These are phyloP conservation scores for Hemileccinum rubropunctum DNA, from an alignment of 768 basidiomycete genomes.

Conservation along the genomic window DNA sequence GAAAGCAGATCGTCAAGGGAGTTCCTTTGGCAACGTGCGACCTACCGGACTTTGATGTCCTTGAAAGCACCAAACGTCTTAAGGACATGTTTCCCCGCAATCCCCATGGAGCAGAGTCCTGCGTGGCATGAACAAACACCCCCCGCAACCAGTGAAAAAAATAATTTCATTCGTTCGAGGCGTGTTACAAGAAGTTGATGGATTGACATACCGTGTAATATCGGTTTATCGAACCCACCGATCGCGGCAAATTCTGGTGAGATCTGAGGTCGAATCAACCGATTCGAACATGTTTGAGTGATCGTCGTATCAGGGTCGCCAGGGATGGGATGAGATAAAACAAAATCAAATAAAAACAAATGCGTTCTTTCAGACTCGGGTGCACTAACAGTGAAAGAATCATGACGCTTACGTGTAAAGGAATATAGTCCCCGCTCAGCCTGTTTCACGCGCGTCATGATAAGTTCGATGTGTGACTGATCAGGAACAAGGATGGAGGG, in stretches of 20 bases:
- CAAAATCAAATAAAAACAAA: background rate
- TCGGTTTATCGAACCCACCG: conserved; percentile 92
- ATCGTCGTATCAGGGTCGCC: background rate
- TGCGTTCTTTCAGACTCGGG: background rate
- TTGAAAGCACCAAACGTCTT: conserved; percentile 82
- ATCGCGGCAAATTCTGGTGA: conserved; percentile 91
- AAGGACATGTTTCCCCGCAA: conserved; percentile 88
- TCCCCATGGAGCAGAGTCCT: conserved; percentile 90
- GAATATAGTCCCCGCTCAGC: conserved; percentile 89
- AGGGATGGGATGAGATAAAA: background rate
- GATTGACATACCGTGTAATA: conserved; percentile 57
- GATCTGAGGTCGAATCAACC: conserved; percentile 48
- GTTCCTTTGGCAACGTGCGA: background rate
- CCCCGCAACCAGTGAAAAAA: background rate
- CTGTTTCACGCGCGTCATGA: conserved; percentile 36
- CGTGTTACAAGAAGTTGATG: background rate
- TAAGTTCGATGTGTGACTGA: background rate
- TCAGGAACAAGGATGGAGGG: background rate
- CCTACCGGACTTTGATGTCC: conserved; percentile 93
- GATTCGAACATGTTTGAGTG: background rate
- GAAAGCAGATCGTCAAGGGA: too few relatives aligned
- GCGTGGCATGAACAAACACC: background rate
- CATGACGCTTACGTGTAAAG: conserved; percentile 64
- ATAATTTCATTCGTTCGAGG: background rate
- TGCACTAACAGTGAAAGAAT: background rate